These are phyloP conservation scores for Mycosphaerella sp. DNA, from an alignment of 2,329 filamentous ascomycete species.

Conservation along the genomic window DNA sequence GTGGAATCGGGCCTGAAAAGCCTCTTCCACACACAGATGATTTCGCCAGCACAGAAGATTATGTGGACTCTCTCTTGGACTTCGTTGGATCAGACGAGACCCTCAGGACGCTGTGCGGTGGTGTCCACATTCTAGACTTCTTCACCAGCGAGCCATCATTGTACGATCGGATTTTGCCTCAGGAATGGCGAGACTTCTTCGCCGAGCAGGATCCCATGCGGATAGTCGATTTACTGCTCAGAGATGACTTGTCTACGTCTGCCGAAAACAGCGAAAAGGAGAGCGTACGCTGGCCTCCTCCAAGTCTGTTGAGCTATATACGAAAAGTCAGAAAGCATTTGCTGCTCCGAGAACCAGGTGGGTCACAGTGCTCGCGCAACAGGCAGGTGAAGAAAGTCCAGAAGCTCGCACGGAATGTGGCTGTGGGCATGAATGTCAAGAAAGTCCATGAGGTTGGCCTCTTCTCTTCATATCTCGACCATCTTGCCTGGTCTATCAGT, in stretches of 20 bases:
- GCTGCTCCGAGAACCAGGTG: slow-evolving; percentile 55
- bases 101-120: slow-evolving; percentile 86
- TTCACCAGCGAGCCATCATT: slow-evolving; percentile 79
- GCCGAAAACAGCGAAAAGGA: neutral
- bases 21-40: slow-evolving; percentile 60
- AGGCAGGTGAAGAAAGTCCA: slow-evolving; percentile 38
- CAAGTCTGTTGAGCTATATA: slow-evolving; percentile 65
- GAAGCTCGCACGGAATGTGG: slow-evolving; percentile 62
- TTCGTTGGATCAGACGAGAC: slow-evolving; percentile 69
- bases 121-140: slow-evolving; percentile 96
- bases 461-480: slow-evolving; percentile 79
- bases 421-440: slow-evolving; percentile 91
- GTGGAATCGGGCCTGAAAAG: slow-evolving; percentile 41
- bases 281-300: slow-evolving; percentile 41
- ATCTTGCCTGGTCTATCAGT: slow-evolving; percentile 52
- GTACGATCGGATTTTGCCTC: slow-evolving; percentile 68
- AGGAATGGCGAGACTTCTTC: slow-evolving; percentile 78
- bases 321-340: slow-evolving; percentile 56
- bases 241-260: slow-evolving; percentile 59
- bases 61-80: slow-evolving; percentile 68
- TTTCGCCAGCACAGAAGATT: slow-evolving; percentile 67
- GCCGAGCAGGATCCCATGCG: slow-evolving; percentile 63
- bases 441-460: slow-evolving; percentile 90
- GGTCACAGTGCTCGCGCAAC: slow-evolving; percentile 29
- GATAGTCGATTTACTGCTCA: slow-evolving; percentile 73